Percentiles rank a stretch among this genome's conserved stretches.
Conservation (phyloP, 192 early-diverging fungal species). For the Coemansia sp. region DNA sequence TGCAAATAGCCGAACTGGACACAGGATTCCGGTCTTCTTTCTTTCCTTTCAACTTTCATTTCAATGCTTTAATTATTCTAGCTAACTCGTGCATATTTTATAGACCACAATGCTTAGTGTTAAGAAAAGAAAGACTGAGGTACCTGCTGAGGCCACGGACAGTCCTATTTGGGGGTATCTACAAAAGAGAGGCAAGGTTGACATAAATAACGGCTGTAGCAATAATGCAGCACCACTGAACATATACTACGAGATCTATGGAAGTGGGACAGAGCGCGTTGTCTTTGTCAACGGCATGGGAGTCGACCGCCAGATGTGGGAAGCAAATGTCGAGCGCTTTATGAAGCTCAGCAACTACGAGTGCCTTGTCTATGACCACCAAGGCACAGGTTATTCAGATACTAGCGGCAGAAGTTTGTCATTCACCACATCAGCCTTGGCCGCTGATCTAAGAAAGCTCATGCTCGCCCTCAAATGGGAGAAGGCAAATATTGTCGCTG, state of each 20-base stretch:
- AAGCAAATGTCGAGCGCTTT: conserved; percentile 55
- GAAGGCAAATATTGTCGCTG: conserved; percentile 67
- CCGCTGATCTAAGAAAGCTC: conserved; percentile 64
- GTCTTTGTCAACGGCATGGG: conserved; percentile 52
- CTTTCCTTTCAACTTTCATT: no score
- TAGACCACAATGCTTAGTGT: not conserved
- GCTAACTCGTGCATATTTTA: not conserved
- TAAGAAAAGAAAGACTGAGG: not conserved
- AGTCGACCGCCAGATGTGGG: conserved; percentile 50
- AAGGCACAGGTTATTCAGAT: conserved; percentile 64
- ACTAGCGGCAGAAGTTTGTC: not conserved
- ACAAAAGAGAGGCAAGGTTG: conserved; percentile 31
- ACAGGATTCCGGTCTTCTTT: no score
- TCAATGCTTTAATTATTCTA: not conserved
- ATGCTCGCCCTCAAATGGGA: conserved; percentile 71
- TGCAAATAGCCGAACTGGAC: no score
- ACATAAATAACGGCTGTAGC: conserved; percentile 15
- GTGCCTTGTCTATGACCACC: conserved; percentile 78
- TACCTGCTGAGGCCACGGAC: conserved; percentile 37
- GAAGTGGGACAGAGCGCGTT: conserved; percentile 18
- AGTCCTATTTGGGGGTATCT: conserved; percentile 43
- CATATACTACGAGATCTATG: conserved; percentile 51
- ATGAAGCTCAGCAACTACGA: conserved; percentile 62
- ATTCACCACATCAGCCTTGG: conserved; percentile 30
- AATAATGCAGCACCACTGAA: not conserved